phyloP scores from a whole-genome alignment of 2,329 filamentous ascomycete species.

The Alternaria tenuissima region DNA sequence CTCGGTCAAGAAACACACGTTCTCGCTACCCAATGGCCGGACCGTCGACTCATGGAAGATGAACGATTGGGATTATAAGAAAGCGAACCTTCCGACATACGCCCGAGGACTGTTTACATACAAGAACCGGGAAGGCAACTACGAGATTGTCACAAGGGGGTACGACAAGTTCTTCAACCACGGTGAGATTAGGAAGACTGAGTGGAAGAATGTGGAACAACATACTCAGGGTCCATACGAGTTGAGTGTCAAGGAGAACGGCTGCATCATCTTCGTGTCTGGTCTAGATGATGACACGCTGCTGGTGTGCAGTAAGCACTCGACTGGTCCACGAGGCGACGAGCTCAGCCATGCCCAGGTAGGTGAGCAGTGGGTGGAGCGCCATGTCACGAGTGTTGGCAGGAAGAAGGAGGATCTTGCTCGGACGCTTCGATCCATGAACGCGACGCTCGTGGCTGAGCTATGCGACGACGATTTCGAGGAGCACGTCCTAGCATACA shows the following conservation, averaged over 20 bases:
- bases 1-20: constrained; percentile 82
- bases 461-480: constrained; percentile 96
- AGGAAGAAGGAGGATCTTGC: constrained; percentile 83
- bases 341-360: constrained; percentile 82
- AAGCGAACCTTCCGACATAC: constrained; percentile 83
- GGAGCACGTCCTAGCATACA: constrained; percentile 94
- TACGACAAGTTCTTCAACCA: constrained; percentile 99
- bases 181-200: constrained; percentile 79
- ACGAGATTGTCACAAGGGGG: constrained; percentile 85
- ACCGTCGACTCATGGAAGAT: constrained; percentile 91
- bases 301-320: constrained; percentile 98
- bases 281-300: constrained; percentile 89
- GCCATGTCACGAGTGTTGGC: constrained; percentile 78
- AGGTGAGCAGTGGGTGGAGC: constrained; percentile 82
- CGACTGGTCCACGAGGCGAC: constrained; percentile 81
- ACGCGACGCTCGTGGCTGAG: constrained; percentile 93
- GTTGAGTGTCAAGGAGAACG: constrained; percentile 96
- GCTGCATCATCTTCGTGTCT: constrained; percentile 98
- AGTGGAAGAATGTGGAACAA: constrained; percentile 79
- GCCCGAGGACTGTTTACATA: constrained; percentile 95
- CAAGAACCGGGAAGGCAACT: constrained; percentile 66
- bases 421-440: constrained; percentile 75
- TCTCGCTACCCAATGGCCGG: constrained; percentile 70
- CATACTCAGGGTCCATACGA: constrained; percentile 90
- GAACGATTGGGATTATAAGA: constrained; percentile 96